These are phyloP conservation scores for Metschnikowia aberdeeniae DNA, from an alignment of 805 yeast genomes.

Conservation along the genomic window DNA sequence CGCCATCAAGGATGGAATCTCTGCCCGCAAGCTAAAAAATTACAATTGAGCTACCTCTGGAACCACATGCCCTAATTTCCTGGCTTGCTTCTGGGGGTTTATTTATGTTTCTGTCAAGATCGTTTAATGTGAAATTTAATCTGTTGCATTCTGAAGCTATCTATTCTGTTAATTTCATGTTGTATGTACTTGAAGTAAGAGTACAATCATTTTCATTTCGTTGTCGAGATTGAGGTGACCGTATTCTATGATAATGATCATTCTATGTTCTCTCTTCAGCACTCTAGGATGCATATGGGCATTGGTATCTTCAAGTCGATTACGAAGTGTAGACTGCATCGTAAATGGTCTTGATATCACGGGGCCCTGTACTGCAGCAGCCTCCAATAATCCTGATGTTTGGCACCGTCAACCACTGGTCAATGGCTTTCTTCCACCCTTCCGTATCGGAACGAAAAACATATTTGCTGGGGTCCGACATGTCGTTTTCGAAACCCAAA, in stretches of 20 bases:
- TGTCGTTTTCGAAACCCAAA: constrained; percentile 65
- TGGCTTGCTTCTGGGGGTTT: not conserved
- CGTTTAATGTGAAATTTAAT: too few species aligned
- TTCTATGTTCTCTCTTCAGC: too few species aligned
- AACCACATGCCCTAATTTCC: not conserved
- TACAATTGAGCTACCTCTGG: not conserved
- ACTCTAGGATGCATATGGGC: too few species aligned
- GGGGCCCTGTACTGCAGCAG: constrained; percentile 68
- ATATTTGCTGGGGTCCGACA: constrained; percentile 30
- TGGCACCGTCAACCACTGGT: constrained; percentile 37
- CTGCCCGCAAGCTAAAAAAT: constrained; percentile 3
- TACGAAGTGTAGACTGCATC: constrained; percentile 1
- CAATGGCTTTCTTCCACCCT: constrained; percentile 37
- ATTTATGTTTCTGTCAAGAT: not conserved
- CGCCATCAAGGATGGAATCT: constrained; percentile 47
- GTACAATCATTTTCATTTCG: too few species aligned
- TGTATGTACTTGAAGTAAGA: too few species aligned
- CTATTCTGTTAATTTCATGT: too few species aligned
- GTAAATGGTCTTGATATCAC: constrained; percentile 23
- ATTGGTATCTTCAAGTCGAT: not conserved
- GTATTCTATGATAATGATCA: too few species aligned
- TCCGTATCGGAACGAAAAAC: constrained; percentile 15
- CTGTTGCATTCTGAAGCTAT: too few species aligned
- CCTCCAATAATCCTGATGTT: constrained; percentile 60
- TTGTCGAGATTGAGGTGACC: too few species aligned